Percentiles rank a stretch among this genome's conserved stretches.
These are phyloP conservation scores for Mycocentrospora acerina DNA, from an alignment of 2,329 filamentous ascomycete genomes.

Conservation along the genomic window DNA sequence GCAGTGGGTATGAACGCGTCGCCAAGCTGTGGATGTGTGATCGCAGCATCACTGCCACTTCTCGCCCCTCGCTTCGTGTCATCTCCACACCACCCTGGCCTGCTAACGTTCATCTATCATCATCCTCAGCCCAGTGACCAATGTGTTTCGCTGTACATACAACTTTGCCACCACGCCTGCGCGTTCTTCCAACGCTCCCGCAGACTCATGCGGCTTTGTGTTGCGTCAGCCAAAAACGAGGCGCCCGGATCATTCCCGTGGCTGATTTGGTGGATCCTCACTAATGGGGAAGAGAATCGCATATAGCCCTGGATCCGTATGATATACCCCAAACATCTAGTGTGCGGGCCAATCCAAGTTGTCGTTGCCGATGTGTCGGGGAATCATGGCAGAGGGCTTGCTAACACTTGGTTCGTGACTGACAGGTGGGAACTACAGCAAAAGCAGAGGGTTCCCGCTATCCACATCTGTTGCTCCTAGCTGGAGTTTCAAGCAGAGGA, in stretches of 20 bases:
- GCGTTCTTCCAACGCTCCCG: conserved; percentile 24
- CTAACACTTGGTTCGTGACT: conserved; percentile 29
- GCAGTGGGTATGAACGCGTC: no score
- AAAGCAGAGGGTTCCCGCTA: conserved; percentile 28
- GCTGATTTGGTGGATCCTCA: conserved; percentile 41
- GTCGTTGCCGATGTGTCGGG: conserved; percentile 41
- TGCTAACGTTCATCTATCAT: conserved; percentile 5
- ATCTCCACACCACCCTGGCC: conserved; percentile 5
- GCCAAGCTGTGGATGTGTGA: not conserved
- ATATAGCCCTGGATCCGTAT: conserved; percentile 37
- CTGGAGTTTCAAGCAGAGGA: no score
- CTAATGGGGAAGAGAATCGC: conserved; percentile 37
- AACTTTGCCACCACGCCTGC: conserved; percentile 20
- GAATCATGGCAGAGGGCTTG: conserved; percentile 29
- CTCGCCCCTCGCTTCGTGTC: conserved; percentile 1
- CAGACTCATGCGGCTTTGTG: conserved; percentile 22
- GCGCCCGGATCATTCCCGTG: conserved; percentile 35
- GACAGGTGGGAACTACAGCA: conserved; percentile 42
- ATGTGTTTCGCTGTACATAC: conserved; percentile 16
- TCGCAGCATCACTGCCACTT: conserved; percentile 2
- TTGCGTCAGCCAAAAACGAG: conserved; percentile 30
- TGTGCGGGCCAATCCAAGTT: conserved; percentile 43
- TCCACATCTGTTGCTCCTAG: conserved; percentile 26
- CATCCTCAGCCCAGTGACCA: conserved; percentile 17
- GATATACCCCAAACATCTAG: no score